Evolutionary conservation across 768 basidiomycete species (phyloP), one percentile per base, ranked within the genome.

Genomic region (Tricholoma hemisulphureum): DNA sequence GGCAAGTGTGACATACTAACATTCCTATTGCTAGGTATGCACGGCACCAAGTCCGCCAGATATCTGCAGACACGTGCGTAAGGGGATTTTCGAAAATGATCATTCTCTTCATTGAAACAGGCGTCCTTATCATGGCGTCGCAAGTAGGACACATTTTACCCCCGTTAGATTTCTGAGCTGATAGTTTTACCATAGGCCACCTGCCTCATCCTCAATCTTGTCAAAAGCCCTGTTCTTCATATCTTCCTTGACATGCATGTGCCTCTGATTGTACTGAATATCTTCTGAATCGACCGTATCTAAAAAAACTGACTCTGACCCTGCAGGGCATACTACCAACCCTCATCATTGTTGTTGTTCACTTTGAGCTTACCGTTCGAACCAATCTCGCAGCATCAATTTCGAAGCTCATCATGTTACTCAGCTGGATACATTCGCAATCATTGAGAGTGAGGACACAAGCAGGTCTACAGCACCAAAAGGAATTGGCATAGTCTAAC

Each of bases 271-370:
- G 63, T 64, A 34, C 43, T 54, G 9, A 14, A 1, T 23, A 5
- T 10, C 20, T 7, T 1, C 32, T 32, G 24, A 7, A 34, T n/a
- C 16, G n/a, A 7, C 37, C 8, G 16, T 16, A 6, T 41, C 23
- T 55, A n/a, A 4, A 35, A 35, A 11, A n/a, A n/a, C 24, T 34
- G 14, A 49, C 24, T 7, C 49, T 23, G 4, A 24, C 28, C 6
- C 39, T 31, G 11, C 26, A 64, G 63, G 63, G 63, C 4, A 61
- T 64, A n/a, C 35, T 61, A n/a, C 61, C 63, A 21, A 64, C 61
- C 26, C 51, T 62, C 8, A 62, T 60, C 43, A 65, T 60, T 26
- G 59, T 61, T 18, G 41, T 58, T n/a, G 59, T 62, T 28, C 60
- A 62, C 23, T 64, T 64, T 14, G 43, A 45, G 11, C 41, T 43